These are phyloP conservation scores for Fraxinus angustifolia DNA, from an alignment of 305 asterid species.

Conservation along the genomic window DNA sequence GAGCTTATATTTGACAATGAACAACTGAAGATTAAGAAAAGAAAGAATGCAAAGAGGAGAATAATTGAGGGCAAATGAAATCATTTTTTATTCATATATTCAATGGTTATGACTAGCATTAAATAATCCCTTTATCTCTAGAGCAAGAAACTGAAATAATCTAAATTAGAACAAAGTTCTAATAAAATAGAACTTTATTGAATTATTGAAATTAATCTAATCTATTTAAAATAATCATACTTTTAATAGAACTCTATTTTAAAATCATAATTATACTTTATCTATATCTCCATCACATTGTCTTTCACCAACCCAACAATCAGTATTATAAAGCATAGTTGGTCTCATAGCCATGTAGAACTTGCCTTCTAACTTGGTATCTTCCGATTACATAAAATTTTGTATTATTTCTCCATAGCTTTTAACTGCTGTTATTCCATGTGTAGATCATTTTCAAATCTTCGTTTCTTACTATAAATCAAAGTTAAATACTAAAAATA, in stretches of 20 bases:
- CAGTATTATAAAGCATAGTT: not conserved
- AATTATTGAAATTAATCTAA: too few relatives aligned
- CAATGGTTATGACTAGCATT: too few relatives aligned
- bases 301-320: not conserved
- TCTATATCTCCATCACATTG: not conserved
- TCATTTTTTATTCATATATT: too few relatives aligned
- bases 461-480: not conserved
- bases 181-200: not conserved
- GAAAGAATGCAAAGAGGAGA: not conserved
- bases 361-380: not conserved
- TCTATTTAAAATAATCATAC: too few relatives aligned
- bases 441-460: not conserved
- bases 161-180: not conserved
- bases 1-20: not conserved
- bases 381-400: not conserved
- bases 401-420: not conserved
- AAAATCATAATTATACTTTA: too few relatives aligned
- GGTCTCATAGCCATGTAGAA: not conserved
- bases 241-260: too few relatives aligned
- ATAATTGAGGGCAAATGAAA: not conserved
- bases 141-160: too few relatives aligned
- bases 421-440: not conserved
- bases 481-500: not conserved
- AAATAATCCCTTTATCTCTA: too few relatives aligned
- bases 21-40: not conserved